phyloP scores from a whole-genome alignment of 2,329 filamentous ascomycete species.

The Ploettnerulaceae sp. region DNA sequence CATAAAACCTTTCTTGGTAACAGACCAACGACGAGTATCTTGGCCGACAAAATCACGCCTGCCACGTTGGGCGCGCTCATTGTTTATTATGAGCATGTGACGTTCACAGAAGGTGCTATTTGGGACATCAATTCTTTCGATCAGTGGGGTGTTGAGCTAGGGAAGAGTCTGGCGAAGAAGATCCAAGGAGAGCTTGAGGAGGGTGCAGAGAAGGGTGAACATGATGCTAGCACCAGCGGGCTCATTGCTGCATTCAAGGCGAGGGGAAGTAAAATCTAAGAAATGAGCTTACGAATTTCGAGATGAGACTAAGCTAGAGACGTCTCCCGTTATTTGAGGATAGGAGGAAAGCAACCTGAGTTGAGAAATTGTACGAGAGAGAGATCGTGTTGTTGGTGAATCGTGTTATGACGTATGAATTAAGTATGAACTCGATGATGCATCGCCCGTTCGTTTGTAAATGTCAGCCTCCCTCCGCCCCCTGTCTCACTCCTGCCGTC shows the following conservation, averaged over 20 bases:
- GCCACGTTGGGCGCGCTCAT: conserved; percentile 91
- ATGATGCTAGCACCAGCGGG: conserved; percentile 84
- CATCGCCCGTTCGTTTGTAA: too few relatives aligned
- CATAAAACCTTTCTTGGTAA: conserved; percentile 99
- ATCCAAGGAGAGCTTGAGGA: conserved; percentile 81
- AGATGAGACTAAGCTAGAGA: too few relatives aligned
- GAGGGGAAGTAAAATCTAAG: conserved; percentile 29
- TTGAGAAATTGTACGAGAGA: too few relatives aligned
- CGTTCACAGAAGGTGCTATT: conserved; percentile 93
- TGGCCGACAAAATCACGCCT: conserved; percentile 87
- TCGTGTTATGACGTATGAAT: too few relatives aligned
- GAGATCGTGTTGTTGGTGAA: too few relatives aligned
- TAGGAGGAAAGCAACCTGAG: too few relatives aligned
- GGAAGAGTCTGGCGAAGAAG: conserved; percentile 93
- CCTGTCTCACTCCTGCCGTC: too few relatives aligned
- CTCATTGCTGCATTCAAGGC: conserved; percentile 92
- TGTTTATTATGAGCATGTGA: conserved; percentile 98
- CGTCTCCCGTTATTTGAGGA: too few relatives aligned
- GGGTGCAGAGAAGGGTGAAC: conserved; percentile 62
- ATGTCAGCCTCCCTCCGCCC: too few relatives aligned
- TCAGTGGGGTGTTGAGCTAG: conserved; percentile 98
- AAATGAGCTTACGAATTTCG: too few relatives aligned
- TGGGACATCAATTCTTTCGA: conserved; percentile 99
- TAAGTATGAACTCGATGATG: too few relatives aligned
- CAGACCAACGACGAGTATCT: conserved; percentile 90